Percentiles rank a stretch among this genome's conserved stretches.
phyloP scores from a whole-genome alignment of 2,329 filamentous ascomycete genomes.

The Aotearoamyces nothofagi region DNA sequence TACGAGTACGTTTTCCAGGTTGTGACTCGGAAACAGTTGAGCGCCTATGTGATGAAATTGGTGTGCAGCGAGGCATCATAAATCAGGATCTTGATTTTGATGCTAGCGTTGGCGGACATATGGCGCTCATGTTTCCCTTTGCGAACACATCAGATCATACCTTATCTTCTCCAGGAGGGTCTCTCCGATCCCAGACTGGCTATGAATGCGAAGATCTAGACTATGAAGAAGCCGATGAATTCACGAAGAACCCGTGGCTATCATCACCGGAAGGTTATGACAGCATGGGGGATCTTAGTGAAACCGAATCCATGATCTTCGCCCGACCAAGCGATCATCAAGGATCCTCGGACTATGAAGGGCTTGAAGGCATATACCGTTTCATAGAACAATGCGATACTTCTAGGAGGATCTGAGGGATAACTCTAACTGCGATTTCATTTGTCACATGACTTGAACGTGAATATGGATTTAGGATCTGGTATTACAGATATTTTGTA shows the following conservation, averaged over 20 bases:
- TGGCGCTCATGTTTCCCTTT: constrained; percentile 76
- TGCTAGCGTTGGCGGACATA: constrained; percentile 45
- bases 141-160: constrained; percentile 44
- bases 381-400: constrained; percentile 49
- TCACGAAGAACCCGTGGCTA: constrained; percentile 15
- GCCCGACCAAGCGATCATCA: constrained; percentile 12
- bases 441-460: too few relatives aligned
- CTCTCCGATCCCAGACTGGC: constrained; percentile 25
- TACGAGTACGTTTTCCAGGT: constrained; percentile 76
- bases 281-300: constrained; percentile 14
- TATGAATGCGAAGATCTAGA: too few relatives aligned
- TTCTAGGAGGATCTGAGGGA: constrained; percentile 7
- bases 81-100: constrained; percentile 66
- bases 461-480: too few relatives aligned
- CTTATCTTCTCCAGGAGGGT: constrained; percentile 17
- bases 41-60: constrained; percentile 70
- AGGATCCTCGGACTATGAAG: constrained; percentile 38
- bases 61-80: constrained; percentile 66
- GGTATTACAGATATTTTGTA: too few relatives aligned
- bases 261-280: constrained; percentile 14
- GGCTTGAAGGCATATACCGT: constrained; percentile 47
- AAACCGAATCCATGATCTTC: constrained; percentile 17
- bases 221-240: constrained; percentile 10
- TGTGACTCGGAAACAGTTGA: constrained; percentile 76
- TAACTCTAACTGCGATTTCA: too few relatives aligned